These are phyloP conservation scores for Chaetomium sp. DNA, from an alignment of 2,329 filamentous ascomycete genomes.

Conservation along the genomic window DNA sequence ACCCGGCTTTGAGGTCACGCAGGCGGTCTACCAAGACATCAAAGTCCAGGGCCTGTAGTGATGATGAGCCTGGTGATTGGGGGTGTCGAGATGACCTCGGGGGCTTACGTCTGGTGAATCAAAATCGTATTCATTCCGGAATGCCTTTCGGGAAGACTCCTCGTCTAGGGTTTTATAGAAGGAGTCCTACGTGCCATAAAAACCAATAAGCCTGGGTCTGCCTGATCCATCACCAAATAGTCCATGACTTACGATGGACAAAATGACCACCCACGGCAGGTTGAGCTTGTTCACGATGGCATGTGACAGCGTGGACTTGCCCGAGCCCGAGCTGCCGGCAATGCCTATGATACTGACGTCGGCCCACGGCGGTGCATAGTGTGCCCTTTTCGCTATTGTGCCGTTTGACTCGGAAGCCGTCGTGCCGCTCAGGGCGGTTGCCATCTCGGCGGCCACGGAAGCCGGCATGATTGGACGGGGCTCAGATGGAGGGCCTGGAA, in stretches of 20 bases:
- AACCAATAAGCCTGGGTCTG: slow-evolving; percentile 6
- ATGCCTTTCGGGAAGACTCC: slow-evolving; percentile 78
- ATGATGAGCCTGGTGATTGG: slow-evolving; percentile 17
- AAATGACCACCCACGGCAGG: slow-evolving; percentile 95
- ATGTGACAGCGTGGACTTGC: slow-evolving; percentile 91
- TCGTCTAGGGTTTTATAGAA: slow-evolving; percentile 90
- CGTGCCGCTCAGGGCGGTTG: slow-evolving; percentile 15
- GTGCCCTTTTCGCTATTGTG: slow-evolving; percentile 61
- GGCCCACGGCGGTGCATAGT: slow-evolving; percentile 94
- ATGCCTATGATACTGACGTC: slow-evolving; percentile 96
- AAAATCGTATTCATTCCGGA: slow-evolving; percentile 92
- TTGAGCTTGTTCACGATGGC: slow-evolving; percentile 89
- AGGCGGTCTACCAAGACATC: slow-evolving; percentile 80
- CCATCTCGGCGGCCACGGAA: slow-evolving; percentile 11
- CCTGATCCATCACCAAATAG: background rate
- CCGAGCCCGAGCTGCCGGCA: slow-evolving; percentile 89
- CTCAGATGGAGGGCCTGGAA: background rate
- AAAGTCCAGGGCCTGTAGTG: slow-evolving; percentile 78
- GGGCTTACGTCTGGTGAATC: slow-evolving; percentile 73
- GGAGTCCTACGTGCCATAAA: slow-evolving; percentile 67
- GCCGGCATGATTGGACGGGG: slow-evolving; percentile 22
- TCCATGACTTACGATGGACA: slow-evolving; percentile 75
- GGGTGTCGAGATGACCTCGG: background rate
- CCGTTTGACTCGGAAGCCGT: slow-evolving; percentile 35
- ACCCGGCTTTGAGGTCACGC: slow-evolving; percentile 89